These are phyloP conservation scores for Zalaria sp. DNA, from an alignment of 2,329 filamentous ascomycete species.

Conservation along the genomic window DNA sequence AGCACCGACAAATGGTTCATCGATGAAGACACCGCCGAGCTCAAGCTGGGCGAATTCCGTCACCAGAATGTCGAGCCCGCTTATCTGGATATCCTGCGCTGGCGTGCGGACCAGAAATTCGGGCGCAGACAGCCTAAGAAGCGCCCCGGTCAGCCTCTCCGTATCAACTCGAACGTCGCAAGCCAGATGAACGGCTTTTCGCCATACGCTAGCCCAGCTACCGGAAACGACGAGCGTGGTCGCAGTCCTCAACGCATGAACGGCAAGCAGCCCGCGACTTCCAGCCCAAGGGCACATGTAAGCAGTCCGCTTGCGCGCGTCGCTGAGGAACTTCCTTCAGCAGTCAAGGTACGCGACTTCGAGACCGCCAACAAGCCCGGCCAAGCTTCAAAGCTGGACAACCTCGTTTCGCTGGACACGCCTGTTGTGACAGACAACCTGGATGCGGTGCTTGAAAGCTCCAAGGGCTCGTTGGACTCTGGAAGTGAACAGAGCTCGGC, in stretches of 20 bases:
- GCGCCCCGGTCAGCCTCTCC: slow-evolving; percentile 25
- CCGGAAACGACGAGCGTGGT: slow-evolving; percentile 49
- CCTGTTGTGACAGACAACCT: slow-evolving; percentile 1
- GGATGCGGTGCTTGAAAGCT: slow-evolving; percentile 2
- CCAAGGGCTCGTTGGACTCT: slow-evolving; percentile 1
- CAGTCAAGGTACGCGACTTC: slow-evolving; percentile 1
- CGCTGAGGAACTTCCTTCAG: slow-evolving; percentile 44
- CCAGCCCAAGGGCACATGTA: slow-evolving; percentile 52
- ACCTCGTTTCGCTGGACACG: slow-evolving; percentile 3
- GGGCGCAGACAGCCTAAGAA: slow-evolving; percentile 45
- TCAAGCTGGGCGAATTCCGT: slow-evolving; percentile 89
- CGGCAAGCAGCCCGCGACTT: slow-evolving; percentile 47
- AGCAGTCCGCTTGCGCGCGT: slow-evolving; percentile 61
- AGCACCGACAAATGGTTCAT: slow-evolving; percentile 81
- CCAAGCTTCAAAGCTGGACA: slow-evolving; percentile 3
- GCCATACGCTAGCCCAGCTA: slow-evolving; percentile 52
- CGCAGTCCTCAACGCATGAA: slow-evolving; percentile 57
- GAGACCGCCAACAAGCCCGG: background rate
- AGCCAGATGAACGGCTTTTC: slow-evolving; percentile 35
- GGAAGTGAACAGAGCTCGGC: background rate
- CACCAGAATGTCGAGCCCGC: slow-evolving; percentile 75
- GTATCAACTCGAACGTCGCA: slow-evolving; percentile 38
- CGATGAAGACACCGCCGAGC: slow-evolving; percentile 80
- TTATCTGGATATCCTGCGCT: slow-evolving; percentile 89
- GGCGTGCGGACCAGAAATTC: slow-evolving; percentile 92